Evolutionary conservation across 768 basidiomycete species (phyloP).

Genomic region (Leccinum pellstonianum): DNA sequence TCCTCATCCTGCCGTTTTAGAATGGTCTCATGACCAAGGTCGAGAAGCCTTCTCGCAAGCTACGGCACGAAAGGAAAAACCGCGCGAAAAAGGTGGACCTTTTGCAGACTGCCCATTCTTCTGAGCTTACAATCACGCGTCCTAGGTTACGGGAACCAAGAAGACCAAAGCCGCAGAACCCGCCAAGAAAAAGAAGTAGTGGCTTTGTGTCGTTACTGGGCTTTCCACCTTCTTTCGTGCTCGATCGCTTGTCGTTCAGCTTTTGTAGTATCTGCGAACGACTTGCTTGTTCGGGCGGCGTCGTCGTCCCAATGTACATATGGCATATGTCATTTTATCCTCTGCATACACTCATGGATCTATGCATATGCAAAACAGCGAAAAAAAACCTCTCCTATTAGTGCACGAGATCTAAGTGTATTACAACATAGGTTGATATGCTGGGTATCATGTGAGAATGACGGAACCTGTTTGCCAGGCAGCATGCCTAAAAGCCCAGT

Average conservation of each 20-base stretch:
- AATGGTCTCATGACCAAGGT: constrained; percentile 72
- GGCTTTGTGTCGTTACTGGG: constrained; percentile 27
- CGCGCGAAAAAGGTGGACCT: constrained; percentile 91
- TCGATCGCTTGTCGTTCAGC: constrained; percentile 31
- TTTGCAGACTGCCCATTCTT: neutral
- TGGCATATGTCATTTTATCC: constrained; percentile 38
- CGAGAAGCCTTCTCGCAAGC: constrained; percentile 90
- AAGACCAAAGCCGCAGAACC: constrained; percentile 92
- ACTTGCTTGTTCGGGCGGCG: no score
- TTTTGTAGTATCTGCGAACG: constrained; percentile 31
- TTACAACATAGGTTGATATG: constrained; percentile 34
- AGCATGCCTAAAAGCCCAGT: constrained; percentile 62
- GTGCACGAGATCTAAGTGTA: constrained; percentile 27
- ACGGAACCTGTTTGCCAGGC: constrained; percentile 11
- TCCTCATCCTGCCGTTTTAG: constrained; percentile 36
- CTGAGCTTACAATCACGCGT: constrained; percentile 16
- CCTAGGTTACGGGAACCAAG: constrained; percentile 89
- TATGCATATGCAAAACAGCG: constrained; percentile 27
- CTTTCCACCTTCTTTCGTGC: constrained; percentile 14
- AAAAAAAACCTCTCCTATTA: constrained; percentile 22
- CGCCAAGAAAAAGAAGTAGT: constrained; percentile 92
- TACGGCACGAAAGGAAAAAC: constrained; percentile 99
- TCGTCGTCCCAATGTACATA: constrained; percentile 33
- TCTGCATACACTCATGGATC: constrained; percentile 22
- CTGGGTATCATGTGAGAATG: constrained; percentile 33